phyloP scores from a whole-genome alignment of 257 asterid genomes.

The Solanum pinnatisectum region DNA sequence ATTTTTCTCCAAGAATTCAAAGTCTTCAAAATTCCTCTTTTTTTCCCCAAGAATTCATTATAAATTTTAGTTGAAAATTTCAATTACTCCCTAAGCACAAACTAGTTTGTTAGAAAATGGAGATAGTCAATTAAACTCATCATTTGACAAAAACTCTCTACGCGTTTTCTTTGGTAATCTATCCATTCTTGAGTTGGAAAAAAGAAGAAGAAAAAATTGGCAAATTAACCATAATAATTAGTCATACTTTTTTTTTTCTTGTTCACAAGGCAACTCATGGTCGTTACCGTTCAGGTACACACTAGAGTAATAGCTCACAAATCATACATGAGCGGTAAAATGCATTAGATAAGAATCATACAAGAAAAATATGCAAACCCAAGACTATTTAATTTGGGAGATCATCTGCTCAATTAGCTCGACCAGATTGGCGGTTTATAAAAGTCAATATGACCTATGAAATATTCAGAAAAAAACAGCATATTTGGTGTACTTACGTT shows the following conservation, averaged over 20 bases:
- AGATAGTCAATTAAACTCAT: constrained; percentile 10
- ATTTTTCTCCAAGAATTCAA: background rate
- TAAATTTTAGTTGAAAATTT: background rate
- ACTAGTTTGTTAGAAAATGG: background rate
- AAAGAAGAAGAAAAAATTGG: background rate
- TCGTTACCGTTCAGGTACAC: background rate
- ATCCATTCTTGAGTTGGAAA: background rate
- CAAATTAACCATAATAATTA: background rate
- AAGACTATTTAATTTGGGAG: background rate
- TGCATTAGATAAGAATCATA: background rate
- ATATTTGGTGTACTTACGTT: background rate
- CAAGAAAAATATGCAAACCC: background rate
- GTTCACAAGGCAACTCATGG: background rate
- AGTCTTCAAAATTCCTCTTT: background rate
- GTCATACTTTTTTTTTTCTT: background rate
- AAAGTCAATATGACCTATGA: background rate
- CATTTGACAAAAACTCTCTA: background rate
- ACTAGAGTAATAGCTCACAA: background rate
- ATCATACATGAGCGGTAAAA: background rate
- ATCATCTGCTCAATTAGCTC: background rate
- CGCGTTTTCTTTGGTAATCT: constrained; percentile 14
- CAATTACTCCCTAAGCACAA: background rate
- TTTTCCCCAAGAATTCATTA: background rate
- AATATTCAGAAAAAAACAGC: background rate
- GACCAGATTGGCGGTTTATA: rapidly evolving